Evolutionary conservation across 2,329 filamentous ascomycete species (phyloP), one percentile per base, ranked within the genome.

Genomic region (Lecanicillium sp.): DNA sequence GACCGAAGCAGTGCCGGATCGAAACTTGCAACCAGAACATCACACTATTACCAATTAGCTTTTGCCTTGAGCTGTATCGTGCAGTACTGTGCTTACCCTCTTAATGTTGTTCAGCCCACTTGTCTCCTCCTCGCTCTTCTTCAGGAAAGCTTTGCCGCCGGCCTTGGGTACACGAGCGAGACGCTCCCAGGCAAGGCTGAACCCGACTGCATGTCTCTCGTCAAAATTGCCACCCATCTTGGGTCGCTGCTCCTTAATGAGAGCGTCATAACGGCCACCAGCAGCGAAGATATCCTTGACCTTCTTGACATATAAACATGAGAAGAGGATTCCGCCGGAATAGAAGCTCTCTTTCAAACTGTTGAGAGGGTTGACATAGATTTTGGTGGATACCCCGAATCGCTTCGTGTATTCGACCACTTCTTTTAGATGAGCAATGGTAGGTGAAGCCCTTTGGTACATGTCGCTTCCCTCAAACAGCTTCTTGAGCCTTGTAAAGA

Each of bases 281-380:
- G 89, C 92, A 5, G 90, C 92, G 53, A 96, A 87, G 0, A 96
- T 85, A 49, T 92, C 83, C 49, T 76, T 80, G 44, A 82, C 75
- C 56, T 87, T 94, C 45, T 76, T 80, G 56, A 96, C 90, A 46
- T 89, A 87, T 3, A 95, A 65, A 52, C 88, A 95, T 44, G 94
- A 85, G 56, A 98, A 96, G 31, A 96, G 68, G 19, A 96, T 70
- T 7, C 89, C 89, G 1, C 84, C 83, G 14, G 76, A 69, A 58
- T 92, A 98, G 56, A 96, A 95, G 41, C 82, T 84, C 54, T 95
- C 89, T 53, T 94, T 94, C 52, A 94, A 76, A 57, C 85, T 94
- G 54, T 81, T 85, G 6, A 98, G 69, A 1, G 90, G 89, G 46
- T 80, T 85, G 48, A 96, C 71, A 51, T 89, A 94, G 19, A 95